These are phyloP conservation scores for Pyrenophora teres DNA, from an alignment of 2,329 filamentous ascomycete species.

Conservation along the genomic window DNA sequence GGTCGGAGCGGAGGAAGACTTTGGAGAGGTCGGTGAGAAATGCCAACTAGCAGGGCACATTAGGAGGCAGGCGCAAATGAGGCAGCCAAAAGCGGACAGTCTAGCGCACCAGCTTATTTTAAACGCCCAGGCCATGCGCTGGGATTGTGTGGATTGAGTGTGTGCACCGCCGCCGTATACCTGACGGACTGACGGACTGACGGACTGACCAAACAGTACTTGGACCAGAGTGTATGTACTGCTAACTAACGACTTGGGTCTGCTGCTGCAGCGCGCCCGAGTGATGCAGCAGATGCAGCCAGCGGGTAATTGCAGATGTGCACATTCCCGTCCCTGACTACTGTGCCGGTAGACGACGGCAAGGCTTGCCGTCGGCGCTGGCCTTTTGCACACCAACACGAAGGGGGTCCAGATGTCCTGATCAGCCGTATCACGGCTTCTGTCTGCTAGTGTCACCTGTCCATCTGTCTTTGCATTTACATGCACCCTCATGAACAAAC, in stretches of 20 bases:
- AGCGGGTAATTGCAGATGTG: slow-evolving; percentile 17
- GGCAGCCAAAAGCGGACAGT: slow-evolving; percentile 29
- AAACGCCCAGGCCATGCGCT: slow-evolving; percentile 34
- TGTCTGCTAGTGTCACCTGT: slow-evolving; percentile 15
- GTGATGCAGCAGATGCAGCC: slow-evolving; percentile 7
- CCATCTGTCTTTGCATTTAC: slow-evolving; percentile 3
- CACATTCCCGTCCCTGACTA: slow-evolving; percentile 27
- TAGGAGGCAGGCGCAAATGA: slow-evolving; percentile 47
- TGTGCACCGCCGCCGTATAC: slow-evolving; percentile 14
- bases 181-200: too few relatives aligned
- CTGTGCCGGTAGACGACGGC: slow-evolving; percentile 16
- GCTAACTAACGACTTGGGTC: too few relatives aligned
- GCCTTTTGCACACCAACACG: background rate
- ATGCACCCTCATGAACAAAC: slow-evolving; percentile 2
- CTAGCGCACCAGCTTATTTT: slow-evolving; percentile 33
- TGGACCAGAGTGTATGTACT: slow-evolving; percentile 8
- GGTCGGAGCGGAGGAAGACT: slow-evolving; percentile 26
- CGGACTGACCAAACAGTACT: too few relatives aligned
- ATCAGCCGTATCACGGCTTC: too few relatives aligned
- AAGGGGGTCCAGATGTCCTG: slow-evolving; percentile 19
- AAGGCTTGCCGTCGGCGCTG: too few relatives aligned
- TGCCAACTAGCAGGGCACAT: slow-evolving; percentile 36
- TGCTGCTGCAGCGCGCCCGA: slow-evolving; percentile 1
- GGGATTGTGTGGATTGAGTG: slow-evolving; percentile 26
- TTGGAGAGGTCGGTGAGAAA: slow-evolving; percentile 37